A percentile compares a stretch with the other conserved stretches of the same genome.
phyloP scores from a whole-genome alignment of 2,329 filamentous ascomycete species.

The Penicillium sclerotigenum region DNA sequence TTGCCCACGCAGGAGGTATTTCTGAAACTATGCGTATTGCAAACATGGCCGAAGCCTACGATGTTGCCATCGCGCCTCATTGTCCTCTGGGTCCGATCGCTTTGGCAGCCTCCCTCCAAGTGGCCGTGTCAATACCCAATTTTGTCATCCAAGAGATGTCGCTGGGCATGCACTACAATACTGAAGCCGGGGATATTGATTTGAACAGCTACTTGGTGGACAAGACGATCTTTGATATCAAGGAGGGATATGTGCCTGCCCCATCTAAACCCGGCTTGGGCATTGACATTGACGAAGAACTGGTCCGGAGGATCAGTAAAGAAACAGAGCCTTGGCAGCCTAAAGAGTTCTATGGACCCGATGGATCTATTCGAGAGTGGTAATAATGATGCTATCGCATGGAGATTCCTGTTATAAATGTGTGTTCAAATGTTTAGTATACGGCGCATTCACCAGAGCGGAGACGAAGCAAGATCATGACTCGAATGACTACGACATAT shows the following conservation, averaged over 20 bases:
- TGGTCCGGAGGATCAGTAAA: constrained; percentile 58
- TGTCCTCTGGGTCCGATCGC: constrained; percentile 72
- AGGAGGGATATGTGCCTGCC: constrained; percentile 62
- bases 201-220: constrained; percentile 66
- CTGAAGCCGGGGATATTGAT: constrained; percentile 59
- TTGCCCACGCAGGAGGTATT: constrained; percentile 69
- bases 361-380: constrained; percentile 67
- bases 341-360: constrained; percentile 65
- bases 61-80: constrained; percentile 70
- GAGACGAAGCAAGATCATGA: not conserved
- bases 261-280: constrained; percentile 62
- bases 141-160: constrained; percentile 78
- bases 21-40: constrained; percentile 68
- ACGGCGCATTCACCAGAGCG: not conserved
- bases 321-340: constrained; percentile 63
- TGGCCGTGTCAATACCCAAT: constrained; percentile 61
- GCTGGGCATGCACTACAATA: constrained; percentile 75
- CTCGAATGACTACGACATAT: not conserved
- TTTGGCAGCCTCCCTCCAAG: constrained; percentile 66
- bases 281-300: constrained; percentile 68
- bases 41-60: constrained; percentile 68
- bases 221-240: constrained; percentile 62
- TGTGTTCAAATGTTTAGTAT: not conserved
- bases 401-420: not conserved
- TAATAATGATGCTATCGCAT: constrained; percentile 33